These are phyloP conservation scores for Phytophthora cajani DNA, from an alignment of 352 stramenopile species.

Conservation along the genomic window DNA sequence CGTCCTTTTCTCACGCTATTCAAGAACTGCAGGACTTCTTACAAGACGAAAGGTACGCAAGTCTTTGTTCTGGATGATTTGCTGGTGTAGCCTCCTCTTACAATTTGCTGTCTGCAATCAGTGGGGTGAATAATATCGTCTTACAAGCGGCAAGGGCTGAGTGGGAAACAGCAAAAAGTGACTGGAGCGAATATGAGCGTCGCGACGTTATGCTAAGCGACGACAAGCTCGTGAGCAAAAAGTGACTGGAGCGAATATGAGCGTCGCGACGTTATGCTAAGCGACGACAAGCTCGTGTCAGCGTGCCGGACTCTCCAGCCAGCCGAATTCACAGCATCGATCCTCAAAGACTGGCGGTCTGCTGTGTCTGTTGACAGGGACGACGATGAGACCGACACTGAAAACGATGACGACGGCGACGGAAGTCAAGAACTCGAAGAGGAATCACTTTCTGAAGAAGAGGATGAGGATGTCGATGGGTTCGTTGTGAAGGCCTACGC, in stretches of 20 bases:
- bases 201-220: constrained; percentile 39
- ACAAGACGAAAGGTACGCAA: constrained; percentile 52
- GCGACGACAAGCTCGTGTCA: constrained; percentile 39
- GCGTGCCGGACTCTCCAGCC: constrained; percentile 39
- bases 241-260: constrained; percentile 27
- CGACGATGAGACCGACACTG: constrained; percentile 39
- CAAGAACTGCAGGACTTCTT: constrained; percentile 71
- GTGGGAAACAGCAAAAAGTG: constrained; percentile 25
- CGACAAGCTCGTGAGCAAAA: constrained; percentile 30
- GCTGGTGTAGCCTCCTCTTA: background rate
- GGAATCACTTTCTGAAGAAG: constrained; percentile 44
- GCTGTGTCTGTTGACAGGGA: constrained; percentile 29
- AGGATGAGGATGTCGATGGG: constrained; percentile 29
- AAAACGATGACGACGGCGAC: constrained; percentile 44
- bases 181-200: constrained; percentile 27
- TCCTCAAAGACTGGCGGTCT: constrained; percentile 44
- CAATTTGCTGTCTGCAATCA: constrained; percentile 6
- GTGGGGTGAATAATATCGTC: constrained; percentile 42
- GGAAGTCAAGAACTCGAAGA: constrained; percentile 32
- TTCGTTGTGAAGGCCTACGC: constrained; percentile 35
- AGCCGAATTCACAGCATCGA: constrained; percentile 28
- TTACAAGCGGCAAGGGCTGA: constrained; percentile 26
- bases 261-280: constrained; percentile 37
- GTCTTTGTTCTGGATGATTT: background rate
- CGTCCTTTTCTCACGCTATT: constrained; percentile 68